Evolutionary conservation across 139 green algal genomes (phyloP), one percentile per base, ranked within the genome.

Genomic region (Penium margaritaceum): DNA sequence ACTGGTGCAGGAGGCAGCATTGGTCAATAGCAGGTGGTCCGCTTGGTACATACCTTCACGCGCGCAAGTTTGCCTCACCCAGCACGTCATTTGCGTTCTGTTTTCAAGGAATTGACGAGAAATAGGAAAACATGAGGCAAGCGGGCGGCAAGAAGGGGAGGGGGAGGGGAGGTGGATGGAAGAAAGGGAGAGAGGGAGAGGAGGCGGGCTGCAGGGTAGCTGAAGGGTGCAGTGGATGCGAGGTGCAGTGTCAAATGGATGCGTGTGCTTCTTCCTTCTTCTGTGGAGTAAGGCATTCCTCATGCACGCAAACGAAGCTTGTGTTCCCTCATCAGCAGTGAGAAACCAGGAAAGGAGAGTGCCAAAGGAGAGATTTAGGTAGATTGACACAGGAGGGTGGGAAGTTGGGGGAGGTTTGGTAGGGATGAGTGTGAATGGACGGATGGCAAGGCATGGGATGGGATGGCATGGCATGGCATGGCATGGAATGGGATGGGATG

Each of bases 221-320:
- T n/a, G 36, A 6, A 21, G n/a, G n/a, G n/a, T n/a, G n/a, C n/a
- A n/a, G n/a, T n/a, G n/a, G n/a, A n/a, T n/a, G n/a, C n/a, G n/a
- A n/a, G n/a, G 32, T 72, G 65, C 12, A 33, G 24, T n/a, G 29
- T 4, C 46, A n/a, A 67, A 38, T 24, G n/a, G n/a, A 15, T 71
- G 17, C 27, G 72, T 72, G 12, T 37, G 27, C 41, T n/a, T n/a
- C n/a, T n/a, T n/a, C n/a, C n/a, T n/a, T n/a, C n/a, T n/a, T n/a
- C n/a, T n/a, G n/a, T n/a, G n/a, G 44, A 67, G 30, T 69, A 75
- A 17, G 44, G 39, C 27, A 75, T 61, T 75, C 46, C 47, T 71
- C 9, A 75, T 75, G 36, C 37, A 17, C 35, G 72, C 57, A n/a
- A n/a, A n/a, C n/a, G n/a, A n/a, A n/a, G n/a, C n/a, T n/a, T n/a